Percentiles rank a stretch among this genome's conserved stretches.
phyloP scores from a whole-genome alignment of 768 basidiomycete genomes.

The Rubroboletus pulcherrimus region DNA sequence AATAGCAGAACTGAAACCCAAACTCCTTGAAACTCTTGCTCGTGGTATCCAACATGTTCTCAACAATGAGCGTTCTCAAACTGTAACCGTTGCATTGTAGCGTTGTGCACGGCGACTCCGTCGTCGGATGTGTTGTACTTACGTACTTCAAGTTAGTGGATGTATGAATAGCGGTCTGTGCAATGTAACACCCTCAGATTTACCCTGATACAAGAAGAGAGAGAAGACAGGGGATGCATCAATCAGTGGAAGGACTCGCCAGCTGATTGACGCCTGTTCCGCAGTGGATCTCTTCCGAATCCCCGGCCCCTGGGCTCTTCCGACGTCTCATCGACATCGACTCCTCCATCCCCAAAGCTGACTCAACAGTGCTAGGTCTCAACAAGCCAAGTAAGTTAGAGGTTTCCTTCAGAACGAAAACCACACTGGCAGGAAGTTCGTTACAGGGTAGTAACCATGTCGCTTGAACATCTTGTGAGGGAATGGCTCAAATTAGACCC shows the following conservation, averaged over 20 bases:
- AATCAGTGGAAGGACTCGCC: neutral
- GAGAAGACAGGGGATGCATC: neutral
- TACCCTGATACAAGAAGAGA: neutral
- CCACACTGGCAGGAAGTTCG: neutral
- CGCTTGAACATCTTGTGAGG: constrained; percentile 41
- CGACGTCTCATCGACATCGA: neutral
- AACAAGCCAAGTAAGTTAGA: no score
- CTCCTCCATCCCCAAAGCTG: neutral
- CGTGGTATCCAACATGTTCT: constrained; percentile 6
- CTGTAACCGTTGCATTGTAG: neutral
- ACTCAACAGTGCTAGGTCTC: neutral
- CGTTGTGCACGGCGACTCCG: neutral
- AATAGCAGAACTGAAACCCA: constrained; percentile 17
- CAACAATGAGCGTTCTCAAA: neutral
- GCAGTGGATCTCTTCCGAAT: neutral
- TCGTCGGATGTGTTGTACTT: neutral
- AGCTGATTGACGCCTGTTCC: neutral
- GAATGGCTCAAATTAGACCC: constrained; percentile 51
- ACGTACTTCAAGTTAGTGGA: neutral
- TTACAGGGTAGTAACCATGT: neutral
- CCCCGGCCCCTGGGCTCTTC: neutral
- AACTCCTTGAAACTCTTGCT: constrained; percentile 14
- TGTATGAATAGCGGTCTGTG: neutral
- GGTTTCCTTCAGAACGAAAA: neutral
- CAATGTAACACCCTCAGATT: neutral